Evolutionary conservation across 2,329 filamentous ascomycete genomes (phyloP).

Genomic region (Chaetomium olivaceum): DNA sequence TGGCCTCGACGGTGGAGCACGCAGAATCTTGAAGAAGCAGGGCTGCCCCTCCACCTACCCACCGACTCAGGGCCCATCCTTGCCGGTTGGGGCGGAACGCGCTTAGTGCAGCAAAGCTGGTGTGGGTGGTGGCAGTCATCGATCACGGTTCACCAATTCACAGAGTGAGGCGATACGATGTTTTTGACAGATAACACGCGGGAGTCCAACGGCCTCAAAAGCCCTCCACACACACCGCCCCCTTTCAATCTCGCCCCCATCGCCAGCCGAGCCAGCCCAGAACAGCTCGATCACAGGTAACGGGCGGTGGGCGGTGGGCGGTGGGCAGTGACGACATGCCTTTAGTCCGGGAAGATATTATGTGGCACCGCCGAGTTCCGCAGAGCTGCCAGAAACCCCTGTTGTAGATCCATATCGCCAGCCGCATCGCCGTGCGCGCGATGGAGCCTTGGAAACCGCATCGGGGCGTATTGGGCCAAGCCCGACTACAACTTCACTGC

Average conservation of each 20-base stretch:
- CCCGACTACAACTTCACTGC: background rate
- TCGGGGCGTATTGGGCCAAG: no score
- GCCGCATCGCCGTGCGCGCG: background rate
- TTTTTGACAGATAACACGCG: no score
- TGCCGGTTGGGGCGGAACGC: background rate
- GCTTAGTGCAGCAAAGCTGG: background rate
- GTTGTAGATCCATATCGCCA: constrained; percentile 5
- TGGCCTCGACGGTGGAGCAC: constrained; percentile 16
- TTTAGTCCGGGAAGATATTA: background rate
- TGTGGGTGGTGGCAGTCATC: no score
- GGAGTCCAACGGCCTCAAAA: no score
- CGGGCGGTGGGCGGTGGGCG: background rate
- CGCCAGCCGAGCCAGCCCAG: background rate
- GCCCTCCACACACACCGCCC: no score
- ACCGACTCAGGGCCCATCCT: constrained; percentile 1
- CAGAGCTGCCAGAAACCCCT: background rate
- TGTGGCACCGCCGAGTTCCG: constrained; percentile 4
- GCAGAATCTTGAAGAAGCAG: constrained; percentile 14
- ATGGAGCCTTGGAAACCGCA: background rate
- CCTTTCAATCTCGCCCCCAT: background rate
- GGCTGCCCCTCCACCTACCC: constrained; percentile 4
- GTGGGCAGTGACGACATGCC: constrained; percentile 8
- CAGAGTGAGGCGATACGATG: no score
- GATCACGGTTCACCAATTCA: no score
- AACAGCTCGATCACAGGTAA: background rate